Evolutionary conservation across 2,329 filamentous ascomycete species (phyloP), one percentile per base, ranked within the genome.

Genomic region (Botrytis deweyae): DNA sequence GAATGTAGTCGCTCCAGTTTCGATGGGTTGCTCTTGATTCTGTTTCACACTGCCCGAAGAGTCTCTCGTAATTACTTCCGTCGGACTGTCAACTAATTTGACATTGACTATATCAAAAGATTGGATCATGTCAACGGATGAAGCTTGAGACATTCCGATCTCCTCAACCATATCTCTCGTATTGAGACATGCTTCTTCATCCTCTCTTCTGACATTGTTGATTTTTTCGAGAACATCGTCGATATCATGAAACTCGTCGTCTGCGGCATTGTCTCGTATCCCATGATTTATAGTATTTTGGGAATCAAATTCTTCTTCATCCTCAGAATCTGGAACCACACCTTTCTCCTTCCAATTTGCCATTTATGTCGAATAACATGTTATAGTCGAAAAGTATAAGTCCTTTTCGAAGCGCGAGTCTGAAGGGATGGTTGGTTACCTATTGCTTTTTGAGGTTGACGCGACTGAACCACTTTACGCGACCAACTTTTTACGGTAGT

Each of bases 321-420:
- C 80, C 59, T 82, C 81, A n/a, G 81, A 81, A 74, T 82, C 81
- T 55, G 79, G 80, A 33, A 82, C 81, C 66, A 78, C 78, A 71
- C 80, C 80, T 78, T 76, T 80, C 76, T 81, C 79, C 77, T 81
- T 82, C 81, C 81, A 82, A 76, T 75, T 76, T 75, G 80, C 78
- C 80, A 82, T 82, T 44, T 62, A 63, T 70, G 33, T 72, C 63
- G 29, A 72, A 65, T 76, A 71, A 74, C 79, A 80, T 63, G 61
- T 40, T 63, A 63, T 79, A 72, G 70, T 79, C 73, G 61, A 40
- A 72, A 66, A 29, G 46, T 33, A 67, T 46, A 63, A 67, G 29
- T 63, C 10, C 36, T 58, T 65, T 52, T 72, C 46, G 29, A n/a
- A n/a, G 59, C 44, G 62, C 69, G 25, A 42, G 33, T 63, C 33